These are phyloP conservation scores for Exophiala sideris DNA, from an alignment of 2,329 filamentous ascomycete genomes.

Conservation along the genomic window DNA sequence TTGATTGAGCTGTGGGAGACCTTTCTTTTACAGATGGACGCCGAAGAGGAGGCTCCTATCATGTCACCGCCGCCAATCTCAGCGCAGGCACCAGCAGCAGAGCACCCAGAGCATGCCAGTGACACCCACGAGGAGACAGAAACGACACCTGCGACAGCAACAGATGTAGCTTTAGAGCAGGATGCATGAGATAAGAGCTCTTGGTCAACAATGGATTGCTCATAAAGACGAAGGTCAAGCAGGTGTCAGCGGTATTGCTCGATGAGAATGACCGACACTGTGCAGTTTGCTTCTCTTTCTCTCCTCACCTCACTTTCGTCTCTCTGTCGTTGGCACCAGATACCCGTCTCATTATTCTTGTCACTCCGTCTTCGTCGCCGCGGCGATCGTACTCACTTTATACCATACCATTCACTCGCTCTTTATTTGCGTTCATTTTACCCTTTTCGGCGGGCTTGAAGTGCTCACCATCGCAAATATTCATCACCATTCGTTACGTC, in stretches of 20 bases:
- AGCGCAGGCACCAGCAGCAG: slow-evolving; percentile 2
- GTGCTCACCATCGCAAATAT: too few species aligned
- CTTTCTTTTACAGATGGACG: slow-evolving; percentile 91
- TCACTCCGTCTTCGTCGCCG: too few species aligned
- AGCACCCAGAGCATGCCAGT: background rate
- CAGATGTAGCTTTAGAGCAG: slow-evolving; percentile 27
- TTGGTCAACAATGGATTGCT: background rate
- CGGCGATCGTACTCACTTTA: too few species aligned
- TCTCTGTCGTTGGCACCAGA: too few species aligned
- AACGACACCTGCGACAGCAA: slow-evolving; percentile 16
- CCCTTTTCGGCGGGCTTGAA: too few species aligned
- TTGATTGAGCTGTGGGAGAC: slow-evolving; percentile 95
- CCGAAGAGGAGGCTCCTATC: slow-evolving; percentile 64
- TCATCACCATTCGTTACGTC: too few species aligned
- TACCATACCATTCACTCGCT: too few species aligned
- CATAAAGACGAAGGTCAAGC: background rate
- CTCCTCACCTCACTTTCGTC: too few species aligned
- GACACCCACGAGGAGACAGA: slow-evolving; percentile 4
- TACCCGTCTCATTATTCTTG: too few species aligned
- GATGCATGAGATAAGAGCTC: slow-evolving; percentile 20
- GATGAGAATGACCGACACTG: too few species aligned
- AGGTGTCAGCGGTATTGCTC: background rate
- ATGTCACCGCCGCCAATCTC: slow-evolving; percentile 7
- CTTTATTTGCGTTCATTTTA: too few species aligned
- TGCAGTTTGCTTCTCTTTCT: too few species aligned